Evolutionary conservation across 2,329 filamentous ascomycete genomes (phyloP), one percentile per base, ranked within the genome.

Genomic region (Aspergillus pseudonomiae): DNA sequence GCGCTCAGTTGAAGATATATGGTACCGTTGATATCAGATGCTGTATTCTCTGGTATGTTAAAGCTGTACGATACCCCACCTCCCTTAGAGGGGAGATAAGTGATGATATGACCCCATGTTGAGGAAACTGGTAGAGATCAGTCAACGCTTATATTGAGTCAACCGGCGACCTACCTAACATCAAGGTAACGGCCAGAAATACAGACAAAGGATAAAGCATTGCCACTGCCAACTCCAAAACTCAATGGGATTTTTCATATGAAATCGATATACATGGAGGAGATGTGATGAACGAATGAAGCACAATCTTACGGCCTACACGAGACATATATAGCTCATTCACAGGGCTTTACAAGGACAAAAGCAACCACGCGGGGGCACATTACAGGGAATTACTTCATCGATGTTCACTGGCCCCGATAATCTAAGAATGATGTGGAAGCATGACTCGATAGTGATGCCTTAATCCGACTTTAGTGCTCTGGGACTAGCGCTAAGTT

Each of bases 1-100:
- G 86, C 86, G n/a, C 77, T 77, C 62, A 90, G 79, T 71, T 88
- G 86, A 67, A 90, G 82, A 72, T 86, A 90, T 57, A 90, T 81
- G 72, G 86, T 86, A 64, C 86, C 86, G 6, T 78, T 77, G 41
- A 80, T 80, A 7, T 81, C 78, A 39, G 76, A 76, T 16, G 82
- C 81, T 1, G 86, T 84, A 1, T 79, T 70, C 52, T 79, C 69
- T 1, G 88, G 87, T 3, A 89, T 82, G 56, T 80, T 87, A 67
- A 89, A 81, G 63, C 78, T 77, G 75, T 82, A 88, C 7, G 62
- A 59, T 26, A 74, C 63, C n/a, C 69, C 72, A 9, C 45, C 57
- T 24, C 63, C 70, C 43, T 66, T 57, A 7, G 64, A 66, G 16
- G 72, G 70, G 3, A 61, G 64, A 43, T 70, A 71, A 46, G 61